phyloP scores from a whole-genome alignment of 1,284 basidiomycete genomes.

The Leccinum pachyderme region DNA sequence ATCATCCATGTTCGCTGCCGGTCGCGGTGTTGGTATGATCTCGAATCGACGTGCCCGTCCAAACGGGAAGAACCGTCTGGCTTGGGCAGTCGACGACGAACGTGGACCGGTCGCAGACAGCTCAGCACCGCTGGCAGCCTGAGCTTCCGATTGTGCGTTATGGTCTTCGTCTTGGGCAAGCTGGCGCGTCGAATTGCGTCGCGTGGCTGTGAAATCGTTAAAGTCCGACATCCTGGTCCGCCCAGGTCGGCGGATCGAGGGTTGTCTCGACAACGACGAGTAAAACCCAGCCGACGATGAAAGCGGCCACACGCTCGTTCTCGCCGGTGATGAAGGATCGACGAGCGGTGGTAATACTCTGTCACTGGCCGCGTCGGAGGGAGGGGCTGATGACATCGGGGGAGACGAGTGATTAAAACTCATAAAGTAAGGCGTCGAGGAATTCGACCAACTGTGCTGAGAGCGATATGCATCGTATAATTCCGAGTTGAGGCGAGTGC shows the following conservation, averaged over 20 bases:
- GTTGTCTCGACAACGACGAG: conserved; percentile 33
- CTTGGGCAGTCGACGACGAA: conserved; percentile 23
- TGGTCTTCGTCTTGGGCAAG: conserved; percentile 27
- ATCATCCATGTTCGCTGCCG: conserved; percentile 29
- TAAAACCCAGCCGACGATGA: conserved; percentile 26
- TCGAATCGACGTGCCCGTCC: conserved; percentile 31
- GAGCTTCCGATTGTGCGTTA: conserved; percentile 10
- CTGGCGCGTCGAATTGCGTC: conserved; percentile 39
- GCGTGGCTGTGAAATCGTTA: conserved; percentile 63
- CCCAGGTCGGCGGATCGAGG: conserved; percentile 49
- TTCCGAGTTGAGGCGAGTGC: conserved; percentile 53
- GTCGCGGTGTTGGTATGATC: conserved; percentile 31
- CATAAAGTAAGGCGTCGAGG: conserved; percentile 24
- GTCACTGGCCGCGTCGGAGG: conserved; percentile 21
- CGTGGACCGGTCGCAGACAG: conserved; percentile 13
- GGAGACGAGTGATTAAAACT: conserved; percentile 23
- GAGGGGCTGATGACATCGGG: conserved; percentile 20
- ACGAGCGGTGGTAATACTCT: conserved; percentile 31
- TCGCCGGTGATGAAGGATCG: conserved; percentile 22
- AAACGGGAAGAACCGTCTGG: conserved; percentile 33
- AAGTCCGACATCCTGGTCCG: conserved; percentile 61
- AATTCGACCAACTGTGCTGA: conserved; percentile 32
- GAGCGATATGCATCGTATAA: conserved; percentile 51
- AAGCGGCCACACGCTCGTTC: conserved; percentile 24
- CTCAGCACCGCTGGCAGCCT: conserved; percentile 6